Evolutionary conservation across 2,329 filamentous ascomycete species (phyloP).

Genomic region (Penicillium sp.): DNA sequence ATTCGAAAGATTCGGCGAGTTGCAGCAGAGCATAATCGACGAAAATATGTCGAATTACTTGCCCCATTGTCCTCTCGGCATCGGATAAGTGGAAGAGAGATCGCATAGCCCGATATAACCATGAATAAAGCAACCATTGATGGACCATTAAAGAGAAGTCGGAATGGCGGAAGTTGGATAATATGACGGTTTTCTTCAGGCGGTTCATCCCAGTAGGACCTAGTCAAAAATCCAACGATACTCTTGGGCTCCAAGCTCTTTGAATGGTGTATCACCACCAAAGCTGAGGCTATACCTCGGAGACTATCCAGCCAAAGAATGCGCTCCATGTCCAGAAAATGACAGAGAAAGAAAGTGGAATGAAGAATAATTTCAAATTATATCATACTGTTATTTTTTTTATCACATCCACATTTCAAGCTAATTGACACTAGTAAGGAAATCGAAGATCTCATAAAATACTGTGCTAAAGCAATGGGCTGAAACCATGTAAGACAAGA

Average conservation of each 20-base stretch:
- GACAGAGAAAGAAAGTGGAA: not conserved
- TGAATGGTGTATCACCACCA: not conserved
- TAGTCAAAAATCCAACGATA: not conserved
- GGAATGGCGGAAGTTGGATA: not conserved
- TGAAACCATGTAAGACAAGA: not conserved
- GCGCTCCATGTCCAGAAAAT: not conserved
- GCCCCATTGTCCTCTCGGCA: not conserved
- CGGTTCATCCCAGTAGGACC: conserved; percentile 1
- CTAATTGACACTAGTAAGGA: not conserved
- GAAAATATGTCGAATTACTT: not conserved
- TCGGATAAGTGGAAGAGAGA: not conserved
- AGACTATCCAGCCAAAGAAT: conserved; percentile 2
- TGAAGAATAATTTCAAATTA: not conserved
- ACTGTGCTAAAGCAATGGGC: not conserved
- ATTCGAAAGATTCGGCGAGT: conserved; percentile 4
- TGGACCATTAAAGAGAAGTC: not conserved
- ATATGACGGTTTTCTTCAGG: not conserved
- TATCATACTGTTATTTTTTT: too few species aligned
- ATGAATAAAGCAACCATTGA: conserved; percentile 2
- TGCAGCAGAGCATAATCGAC: not conserved
- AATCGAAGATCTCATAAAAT: not conserved
- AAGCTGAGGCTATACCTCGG: not conserved
- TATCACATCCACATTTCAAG: too few species aligned
- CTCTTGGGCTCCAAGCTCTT: not conserved
- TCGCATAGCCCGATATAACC: conserved; percentile 1